These are phyloP conservation scores for Metrosideros polymorpha DNA, from an alignment of 441 rosid genomes.

Conservation along the genomic window DNA sequence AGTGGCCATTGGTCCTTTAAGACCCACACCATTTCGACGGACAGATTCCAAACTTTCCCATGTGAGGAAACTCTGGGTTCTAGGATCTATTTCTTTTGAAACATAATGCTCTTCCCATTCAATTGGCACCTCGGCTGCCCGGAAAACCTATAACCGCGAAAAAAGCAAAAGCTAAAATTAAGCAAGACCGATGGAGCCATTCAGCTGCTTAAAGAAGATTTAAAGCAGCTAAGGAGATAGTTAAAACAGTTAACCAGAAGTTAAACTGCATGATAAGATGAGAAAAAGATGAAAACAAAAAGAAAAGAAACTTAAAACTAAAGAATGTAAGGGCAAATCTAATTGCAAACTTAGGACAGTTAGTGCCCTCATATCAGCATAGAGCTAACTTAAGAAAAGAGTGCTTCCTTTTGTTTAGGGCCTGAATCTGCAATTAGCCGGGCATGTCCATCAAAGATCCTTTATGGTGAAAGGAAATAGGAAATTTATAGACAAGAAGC, in stretches of 20 bases:
- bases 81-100: constrained; percentile 67
- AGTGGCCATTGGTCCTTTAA: constrained; percentile 99
- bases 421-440: not conserved
- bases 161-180: not conserved
- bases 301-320: not conserved
- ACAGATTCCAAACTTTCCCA: constrained; percentile 97
- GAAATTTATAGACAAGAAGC: not conserved
- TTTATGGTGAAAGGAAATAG: not conserved
- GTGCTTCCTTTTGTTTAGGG: not conserved
- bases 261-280: not conserved
- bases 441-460: not conserved
- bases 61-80: constrained; percentile 89
- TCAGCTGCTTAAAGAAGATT: not conserved
- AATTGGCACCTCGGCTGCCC: constrained; percentile 69
- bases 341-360: not conserved
- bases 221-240: not conserved
- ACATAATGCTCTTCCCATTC: constrained; percentile 95
- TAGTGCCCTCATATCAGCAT: not conserved
- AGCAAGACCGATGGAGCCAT: not conserved
- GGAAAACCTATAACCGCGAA: constrained; percentile 44
- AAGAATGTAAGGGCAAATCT: not conserved
- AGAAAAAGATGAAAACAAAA: not conserved
- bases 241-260: not conserved
- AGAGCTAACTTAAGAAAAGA: not conserved
- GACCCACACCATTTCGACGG: constrained; percentile 58